Evolutionary conservation across 1,284 basidiomycete genomes (phyloP), one percentile per base, ranked within the genome.

Genomic region (Ceratobasidium sp.): DNA sequence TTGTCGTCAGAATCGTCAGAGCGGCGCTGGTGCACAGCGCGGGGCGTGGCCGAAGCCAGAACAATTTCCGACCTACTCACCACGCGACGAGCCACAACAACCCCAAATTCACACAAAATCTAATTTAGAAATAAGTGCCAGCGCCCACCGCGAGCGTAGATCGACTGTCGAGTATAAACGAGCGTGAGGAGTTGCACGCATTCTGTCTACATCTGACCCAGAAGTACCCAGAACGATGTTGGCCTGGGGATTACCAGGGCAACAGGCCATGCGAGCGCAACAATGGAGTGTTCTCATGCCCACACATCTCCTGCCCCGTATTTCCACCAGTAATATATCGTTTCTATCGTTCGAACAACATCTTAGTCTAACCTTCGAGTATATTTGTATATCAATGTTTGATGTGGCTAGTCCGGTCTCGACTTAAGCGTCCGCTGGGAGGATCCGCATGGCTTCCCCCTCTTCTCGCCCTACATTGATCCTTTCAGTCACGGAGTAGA

Each of bases 61-160:
- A 26, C 54, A 69, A 69, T 57, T 69, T 43, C 46, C 26, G 38
- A 59, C 44, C 23, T 18, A 30, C 64, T 47, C 47, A 69, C 64
- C 63, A 57, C 64, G 64, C 64, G 50, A 67, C 50, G 50, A 28
- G 41, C 64, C 64, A 67, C 64, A 67, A 69, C 64, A 69, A 21
- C 9, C 50, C 64, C 64, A 69, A 69, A 57, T 54, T 23, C n/a
- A 35, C 32, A 38, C 28, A 69, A 58, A 69, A 55, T 69, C 54
- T 55, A 69, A 55, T 11, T 55, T 69, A 69, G 8, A 44, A 57
- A 55, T 35, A 41, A 57, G 52, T 55, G 52, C 18, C 16, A 18
- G 30, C n/a, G 57, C 21, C 21, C 35, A 38, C 32, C 32, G 7
- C 13, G 54, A 16, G 11, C 44, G 57, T n/a, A 21, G 26, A 18